Conservation (phyloP, 2,329 filamentous ascomycete species). For the Alternaria brassicae region DNA sequence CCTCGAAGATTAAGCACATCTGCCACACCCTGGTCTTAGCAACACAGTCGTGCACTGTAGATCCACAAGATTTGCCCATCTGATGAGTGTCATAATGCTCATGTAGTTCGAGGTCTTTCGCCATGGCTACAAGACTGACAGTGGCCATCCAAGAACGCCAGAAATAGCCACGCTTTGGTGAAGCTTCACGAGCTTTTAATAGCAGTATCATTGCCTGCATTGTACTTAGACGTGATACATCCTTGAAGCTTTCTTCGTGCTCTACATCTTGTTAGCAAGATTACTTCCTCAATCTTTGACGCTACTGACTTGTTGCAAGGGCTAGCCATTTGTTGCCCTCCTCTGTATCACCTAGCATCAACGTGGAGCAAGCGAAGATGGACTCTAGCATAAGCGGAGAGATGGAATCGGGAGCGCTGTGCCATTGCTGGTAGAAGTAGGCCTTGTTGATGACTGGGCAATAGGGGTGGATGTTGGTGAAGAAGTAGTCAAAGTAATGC, state of each 20-base stretch:
- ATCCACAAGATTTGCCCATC: slow-evolving; percentile 73
- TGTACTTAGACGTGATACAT: slow-evolving; percentile 87
- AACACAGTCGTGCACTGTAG: slow-evolving; percentile 75
- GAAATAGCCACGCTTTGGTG: slow-evolving; percentile 92
- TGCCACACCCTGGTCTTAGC: slow-evolving; percentile 92
- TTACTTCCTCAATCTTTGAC: not conserved
- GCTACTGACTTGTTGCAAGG: slow-evolving; percentile 77
- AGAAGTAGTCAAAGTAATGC: slow-evolving; percentile 90
- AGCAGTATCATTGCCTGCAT: slow-evolving; percentile 88
- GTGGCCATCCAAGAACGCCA: slow-evolving; percentile 97
- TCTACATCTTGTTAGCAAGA: slow-evolving; percentile 58
- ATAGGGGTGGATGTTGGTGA: slow-evolving; percentile 89
- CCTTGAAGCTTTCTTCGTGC: slow-evolving; percentile 92
- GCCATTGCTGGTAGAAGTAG: slow-evolving; percentile 89
- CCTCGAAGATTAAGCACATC: slow-evolving; percentile 81
- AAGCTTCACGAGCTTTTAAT: slow-evolving; percentile 89
- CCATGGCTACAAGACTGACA: slow-evolving; percentile 91
- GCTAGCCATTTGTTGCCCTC: slow-evolving; percentile 93
- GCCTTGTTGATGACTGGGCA: slow-evolving; percentile 85
- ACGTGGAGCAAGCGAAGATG: slow-evolving; percentile 86
- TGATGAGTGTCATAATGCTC: slow-evolving; percentile 84
- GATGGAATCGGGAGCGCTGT: slow-evolving; percentile 78
- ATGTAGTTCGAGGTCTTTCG: slow-evolving; percentile 86
- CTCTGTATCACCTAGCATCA: slow-evolving; percentile 81
- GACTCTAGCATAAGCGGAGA: slow-evolving; percentile 89